Evolutionary conservation across 805 yeast species (phyloP).

Genomic region (Candida suzukii): DNA sequence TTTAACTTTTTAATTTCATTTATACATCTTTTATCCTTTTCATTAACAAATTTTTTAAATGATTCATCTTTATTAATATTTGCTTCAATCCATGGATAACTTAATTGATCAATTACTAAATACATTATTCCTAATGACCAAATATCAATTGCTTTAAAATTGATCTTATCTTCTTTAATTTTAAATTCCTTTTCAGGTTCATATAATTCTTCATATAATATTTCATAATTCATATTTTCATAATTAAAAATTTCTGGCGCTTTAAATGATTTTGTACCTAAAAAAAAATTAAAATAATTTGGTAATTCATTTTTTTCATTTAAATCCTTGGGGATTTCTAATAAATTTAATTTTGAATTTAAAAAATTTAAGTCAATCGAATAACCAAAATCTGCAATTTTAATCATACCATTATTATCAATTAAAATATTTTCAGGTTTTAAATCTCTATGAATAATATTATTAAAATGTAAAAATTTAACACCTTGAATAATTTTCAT

Average conservation of each 20-base stretch:
- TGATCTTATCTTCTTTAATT: constrained; percentile 3
- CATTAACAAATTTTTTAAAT: constrained; percentile 10
- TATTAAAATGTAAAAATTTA: constrained; percentile 33
- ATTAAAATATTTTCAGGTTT: constrained; percentile 50
- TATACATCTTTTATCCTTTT: background rate
- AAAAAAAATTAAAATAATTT: constrained; percentile 19
- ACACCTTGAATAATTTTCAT: constrained; percentile 47
- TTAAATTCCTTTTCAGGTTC: background rate
- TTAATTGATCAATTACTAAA: constrained; percentile 35
- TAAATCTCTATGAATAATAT: constrained; percentile 43
- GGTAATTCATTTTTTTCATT: background rate
- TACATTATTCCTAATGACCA: constrained; percentile 50
- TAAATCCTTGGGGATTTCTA: background rate
- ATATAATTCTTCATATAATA: constrained; percentile 10
- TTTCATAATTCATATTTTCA: constrained; percentile 6
- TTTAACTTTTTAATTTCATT: background rate
- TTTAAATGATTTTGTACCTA: constrained; percentile 49
- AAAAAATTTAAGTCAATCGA: constrained; percentile 28
- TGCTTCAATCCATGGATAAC: constrained; percentile 43
- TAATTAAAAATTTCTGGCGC: constrained; percentile 40
- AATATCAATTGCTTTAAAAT: constrained; percentile 35
- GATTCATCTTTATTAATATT: constrained; percentile 17
- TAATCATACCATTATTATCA: constrained; percentile 35
- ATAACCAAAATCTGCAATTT: constrained; percentile 46
- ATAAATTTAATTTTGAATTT: background rate